These are phyloP conservation scores for Blepharisma undulans DNA, from an alignment of 169 alveolate species.

Conservation along the genomic window DNA sequence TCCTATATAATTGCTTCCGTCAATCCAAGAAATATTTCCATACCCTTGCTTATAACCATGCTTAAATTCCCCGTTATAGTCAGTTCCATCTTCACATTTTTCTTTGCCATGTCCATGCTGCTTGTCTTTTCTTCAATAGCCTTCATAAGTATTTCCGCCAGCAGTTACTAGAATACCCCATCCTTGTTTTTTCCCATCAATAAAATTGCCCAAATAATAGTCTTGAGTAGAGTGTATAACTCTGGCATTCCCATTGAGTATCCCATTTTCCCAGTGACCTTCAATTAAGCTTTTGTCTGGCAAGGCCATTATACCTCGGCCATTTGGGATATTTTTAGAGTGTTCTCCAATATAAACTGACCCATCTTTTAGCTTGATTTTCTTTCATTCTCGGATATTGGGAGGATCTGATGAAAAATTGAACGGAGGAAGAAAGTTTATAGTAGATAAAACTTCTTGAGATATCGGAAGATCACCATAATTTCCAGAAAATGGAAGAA, in stretches of 20 bases:
- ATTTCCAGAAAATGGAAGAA: not conserved
- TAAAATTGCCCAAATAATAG: not conserved
- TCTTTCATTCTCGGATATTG: not conserved
- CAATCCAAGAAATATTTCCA: conserved; percentile 65
- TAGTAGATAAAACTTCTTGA: not conserved
- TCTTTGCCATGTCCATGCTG: conserved; percentile 62
- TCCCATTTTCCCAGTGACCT: conserved; percentile 54
- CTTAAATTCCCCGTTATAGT: conserved; percentile 48
- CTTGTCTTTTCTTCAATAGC: conserved; percentile 54
- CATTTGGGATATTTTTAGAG: conserved; percentile 39
- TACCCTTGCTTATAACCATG: conserved; percentile 69
- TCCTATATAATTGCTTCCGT: conserved; percentile 55
- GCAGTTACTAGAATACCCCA: conserved; percentile 63
- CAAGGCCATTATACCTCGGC: conserved; percentile 43
- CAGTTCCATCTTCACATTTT: conserved; percentile 64
- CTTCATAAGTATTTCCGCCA: conserved; percentile 55
- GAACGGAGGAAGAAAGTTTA: not conserved
- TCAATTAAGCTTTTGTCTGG: conserved; percentile 50
- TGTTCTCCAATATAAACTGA: conserved; percentile 51
- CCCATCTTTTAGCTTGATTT: not conserved
- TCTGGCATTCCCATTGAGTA: conserved; percentile 53
- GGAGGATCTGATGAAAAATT: not conserved
- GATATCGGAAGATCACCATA: not conserved
- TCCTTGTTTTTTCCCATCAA: conserved; percentile 41
- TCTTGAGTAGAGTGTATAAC: conserved; percentile 43